Base-by-base conservation (phyloP, 139 green algal species). In the Closterium sp. region DNA sequence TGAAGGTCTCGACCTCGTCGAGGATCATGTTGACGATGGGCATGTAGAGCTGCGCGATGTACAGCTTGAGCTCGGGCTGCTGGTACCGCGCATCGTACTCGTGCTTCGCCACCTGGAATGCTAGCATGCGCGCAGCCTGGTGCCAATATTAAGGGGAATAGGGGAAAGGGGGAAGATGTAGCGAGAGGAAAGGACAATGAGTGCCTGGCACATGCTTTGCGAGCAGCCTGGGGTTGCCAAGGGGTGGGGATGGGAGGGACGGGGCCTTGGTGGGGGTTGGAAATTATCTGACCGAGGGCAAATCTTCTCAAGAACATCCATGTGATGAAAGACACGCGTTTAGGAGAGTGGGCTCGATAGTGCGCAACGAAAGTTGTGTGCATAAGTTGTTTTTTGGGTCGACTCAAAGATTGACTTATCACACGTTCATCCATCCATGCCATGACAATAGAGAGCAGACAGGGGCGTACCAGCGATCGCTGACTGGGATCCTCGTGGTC, bases 401-500 rank as follows among this genome's bases (percentile, higher is more conserved):
- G n/a, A n/a, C n/a, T n/a, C n/a, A n/a, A n/a, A n/a, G 30, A 88
- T 88, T 38, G 29, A 31, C 32, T 89, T 4, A 91, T 5, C 31
- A 91, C 5, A 4, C 38, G 10, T 31, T 22, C 31, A 89, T 21
- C 11, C 31, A 24, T 89, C 10, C 31, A 62, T 62, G 31, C 17
- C 86, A 62, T 62, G 31, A 9, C 62, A 45, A 45, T 4, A 45
- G 38, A 45, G 10, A 45, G 10, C 38, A 24, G 50, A 13, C 31
- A 89, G 86, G 31, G 30, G 13, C 89, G 34, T 93, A 93, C 90
- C 88, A 79, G 32, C 24, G 90, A 88, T 91, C 90, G 89, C 30
- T 92, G 90, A 29, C 30, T n/a, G 70, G 45, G 29, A 32, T 94
- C 91, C 32, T 94, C 91, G 32, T 94, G 91, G 86, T 94, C 91